These are phyloP conservation scores for Cenococcum geophilum DNA, from an alignment of 495 filamentous ascomycete genomes.

Conservation along the genomic window DNA sequence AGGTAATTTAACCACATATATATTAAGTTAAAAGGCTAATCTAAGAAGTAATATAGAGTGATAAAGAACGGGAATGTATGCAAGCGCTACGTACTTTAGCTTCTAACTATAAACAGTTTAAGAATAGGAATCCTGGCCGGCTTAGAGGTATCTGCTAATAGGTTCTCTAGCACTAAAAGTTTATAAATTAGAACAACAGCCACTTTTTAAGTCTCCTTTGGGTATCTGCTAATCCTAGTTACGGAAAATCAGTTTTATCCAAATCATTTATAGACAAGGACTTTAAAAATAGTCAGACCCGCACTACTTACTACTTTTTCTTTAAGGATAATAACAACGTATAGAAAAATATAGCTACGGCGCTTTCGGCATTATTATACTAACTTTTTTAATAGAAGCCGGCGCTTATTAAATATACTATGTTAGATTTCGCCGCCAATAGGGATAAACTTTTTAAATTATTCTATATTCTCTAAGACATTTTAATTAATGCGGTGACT, in stretches of 20 bases:
- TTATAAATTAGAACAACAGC: background rate
- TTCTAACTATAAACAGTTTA: background rate
- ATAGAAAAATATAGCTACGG: background rate
- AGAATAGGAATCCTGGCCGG: background rate
- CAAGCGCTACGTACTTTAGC: background rate
- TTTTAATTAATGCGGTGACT: background rate
- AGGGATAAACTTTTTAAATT: background rate
- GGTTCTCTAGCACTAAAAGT: background rate
- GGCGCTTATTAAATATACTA: background rate
- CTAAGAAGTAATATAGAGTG: background rate
- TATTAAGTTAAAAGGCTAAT: background rate
- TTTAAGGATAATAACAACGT: background rate
- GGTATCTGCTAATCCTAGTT: slow-evolving; percentile 1
- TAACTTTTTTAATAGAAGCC: background rate
- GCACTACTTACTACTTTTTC: slow-evolving; percentile 8
- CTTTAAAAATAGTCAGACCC: background rate
- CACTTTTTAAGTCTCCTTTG: background rate
- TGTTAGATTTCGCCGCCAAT: background rate
- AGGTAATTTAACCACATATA: no score
- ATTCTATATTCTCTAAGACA: background rate
- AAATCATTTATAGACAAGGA: slow-evolving; percentile 5
- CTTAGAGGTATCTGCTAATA: background rate
- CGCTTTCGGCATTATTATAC: background rate
- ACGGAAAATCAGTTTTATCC: slow-evolving; percentile 6
- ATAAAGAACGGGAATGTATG: background rate